phyloP scores from a whole-genome alignment of 2,329 filamentous ascomycete species.

The Scortechinia acanthostroma region DNA sequence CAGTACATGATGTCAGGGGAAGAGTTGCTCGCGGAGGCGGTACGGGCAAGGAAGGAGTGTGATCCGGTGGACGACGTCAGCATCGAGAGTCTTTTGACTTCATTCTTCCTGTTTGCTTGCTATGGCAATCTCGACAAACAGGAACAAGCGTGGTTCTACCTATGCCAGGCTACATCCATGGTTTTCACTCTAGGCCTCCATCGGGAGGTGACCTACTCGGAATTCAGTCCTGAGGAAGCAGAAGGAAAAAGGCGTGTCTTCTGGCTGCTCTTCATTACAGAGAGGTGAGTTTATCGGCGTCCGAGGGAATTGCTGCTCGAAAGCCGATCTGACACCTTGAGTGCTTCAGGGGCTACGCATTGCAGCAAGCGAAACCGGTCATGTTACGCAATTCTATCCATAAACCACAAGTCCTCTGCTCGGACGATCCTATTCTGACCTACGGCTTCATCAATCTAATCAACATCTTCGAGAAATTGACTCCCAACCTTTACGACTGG shows the following conservation, averaged over 20 bases:
- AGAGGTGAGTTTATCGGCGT: not conserved
- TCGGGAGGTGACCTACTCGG: slow-evolving; percentile 24
- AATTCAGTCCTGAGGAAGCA: not conserved
- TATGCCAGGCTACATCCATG: not conserved
- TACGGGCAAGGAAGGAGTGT: slow-evolving; percentile 25
- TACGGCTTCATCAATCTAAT: slow-evolving; percentile 29
- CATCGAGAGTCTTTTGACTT: slow-evolving; percentile 13
- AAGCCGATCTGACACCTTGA: not conserved
- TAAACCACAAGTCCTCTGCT: slow-evolving; percentile 3
- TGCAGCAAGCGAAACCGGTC: not conserved
- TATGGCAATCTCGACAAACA: not conserved
- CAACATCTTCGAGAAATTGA: slow-evolving; percentile 25
- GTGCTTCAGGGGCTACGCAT: not conserved
- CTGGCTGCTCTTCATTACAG: not conserved
- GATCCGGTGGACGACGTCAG: slow-evolving; percentile 28
- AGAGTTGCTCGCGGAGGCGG: slow-evolving; percentile 10
- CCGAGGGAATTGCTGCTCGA: not conserved
- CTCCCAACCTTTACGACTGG: slow-evolving; percentile 25
- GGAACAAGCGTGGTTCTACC: not conserved
- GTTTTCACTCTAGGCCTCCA: slow-evolving; percentile 26
- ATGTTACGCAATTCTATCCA: not conserved
- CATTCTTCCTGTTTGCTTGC: not conserved
- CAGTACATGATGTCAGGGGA: not conserved
- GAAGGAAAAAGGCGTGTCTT: not conserved
- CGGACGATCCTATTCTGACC: slow-evolving; percentile 23